These are phyloP conservation scores for Neoarthrinium moseri DNA, from an alignment of 2,329 filamentous ascomycete species.

Conservation along the genomic window DNA sequence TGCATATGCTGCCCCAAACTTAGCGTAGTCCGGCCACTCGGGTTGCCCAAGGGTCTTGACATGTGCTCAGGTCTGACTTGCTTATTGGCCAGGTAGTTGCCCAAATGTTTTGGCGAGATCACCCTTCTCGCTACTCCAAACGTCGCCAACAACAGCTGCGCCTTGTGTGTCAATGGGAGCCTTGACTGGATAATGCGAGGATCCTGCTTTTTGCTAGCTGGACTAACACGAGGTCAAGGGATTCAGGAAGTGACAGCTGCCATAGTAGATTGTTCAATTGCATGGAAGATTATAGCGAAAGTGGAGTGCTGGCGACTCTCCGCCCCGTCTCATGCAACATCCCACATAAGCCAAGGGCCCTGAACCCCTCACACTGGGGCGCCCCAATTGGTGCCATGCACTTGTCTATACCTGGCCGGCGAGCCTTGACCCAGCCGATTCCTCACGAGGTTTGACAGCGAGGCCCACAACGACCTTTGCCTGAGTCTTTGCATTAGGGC, in stretches of 20 bases:
- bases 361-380: too few relatives aligned
- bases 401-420: background rate
- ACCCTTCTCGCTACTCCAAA: background rate
- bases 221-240: too few relatives aligned
- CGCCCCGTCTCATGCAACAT: background rate
- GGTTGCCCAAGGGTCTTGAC: background rate
- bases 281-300: too few relatives aligned
- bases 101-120: too few relatives aligned
- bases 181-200: too few relatives aligned
- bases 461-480: background rate
- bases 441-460: conserved; percentile 2
- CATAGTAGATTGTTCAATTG: too few relatives aligned
- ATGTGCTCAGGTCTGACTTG: background rate
- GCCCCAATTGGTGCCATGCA: too few relatives aligned
- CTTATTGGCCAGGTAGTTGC: conserved; percentile 1
- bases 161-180: background rate
- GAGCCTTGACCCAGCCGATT: conserved; percentile 6
- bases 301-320: background rate
- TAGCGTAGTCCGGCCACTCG: conserved; percentile 27
- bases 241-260: too few relatives aligned
- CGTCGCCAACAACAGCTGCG: background rate
- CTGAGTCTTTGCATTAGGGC: background rate
- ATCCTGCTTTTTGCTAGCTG: background rate
- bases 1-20: too few relatives aligned
- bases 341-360: too few relatives aligned